Evolutionary conservation across 2,329 filamentous ascomycete genomes (phyloP).

Genomic region (Neonectria punicea): DNA sequence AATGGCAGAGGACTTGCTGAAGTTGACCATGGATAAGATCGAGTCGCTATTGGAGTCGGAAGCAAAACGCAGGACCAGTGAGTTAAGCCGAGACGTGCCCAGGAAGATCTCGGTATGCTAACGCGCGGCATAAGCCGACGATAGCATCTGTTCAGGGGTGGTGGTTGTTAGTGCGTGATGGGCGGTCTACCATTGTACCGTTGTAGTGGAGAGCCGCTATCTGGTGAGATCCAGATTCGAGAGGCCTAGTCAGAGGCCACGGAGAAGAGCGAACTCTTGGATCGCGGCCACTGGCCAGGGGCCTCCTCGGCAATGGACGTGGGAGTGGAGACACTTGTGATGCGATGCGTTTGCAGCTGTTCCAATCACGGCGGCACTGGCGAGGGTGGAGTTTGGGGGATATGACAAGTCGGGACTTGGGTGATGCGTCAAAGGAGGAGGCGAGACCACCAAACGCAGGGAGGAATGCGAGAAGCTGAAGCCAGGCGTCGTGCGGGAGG

Average conservation of each 20-base stretch:
- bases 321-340: neutral
- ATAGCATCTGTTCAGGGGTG: neutral
- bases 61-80: neutral
- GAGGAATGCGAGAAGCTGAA: neutral
- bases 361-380: constrained; percentile 3
- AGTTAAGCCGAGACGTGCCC: constrained; percentile 1
- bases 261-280: neutral
- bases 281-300: constrained; percentile 10
- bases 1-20: constrained; percentile 16
- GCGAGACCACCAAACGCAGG: neutral
- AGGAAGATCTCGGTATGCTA: neutral
- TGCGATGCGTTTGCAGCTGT: neutral
- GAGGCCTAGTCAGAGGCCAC: neutral
- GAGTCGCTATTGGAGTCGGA: constrained; percentile 7
- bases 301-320: neutral
- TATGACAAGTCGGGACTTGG: constrained; percentile 11
- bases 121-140: neutral
- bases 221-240: neutral
- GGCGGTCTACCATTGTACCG: neutral
- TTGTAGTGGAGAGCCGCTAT: neutral
- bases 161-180: neutral
- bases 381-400: constrained; percentile 1
- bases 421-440: neutral
- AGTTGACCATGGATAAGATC: constrained; percentile 23
- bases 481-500: neutral